Evolutionary conservation across 2,329 filamentous ascomycete species (phyloP), one percentile per base, ranked within the genome.

Genomic region (Xylaria sp.): DNA sequence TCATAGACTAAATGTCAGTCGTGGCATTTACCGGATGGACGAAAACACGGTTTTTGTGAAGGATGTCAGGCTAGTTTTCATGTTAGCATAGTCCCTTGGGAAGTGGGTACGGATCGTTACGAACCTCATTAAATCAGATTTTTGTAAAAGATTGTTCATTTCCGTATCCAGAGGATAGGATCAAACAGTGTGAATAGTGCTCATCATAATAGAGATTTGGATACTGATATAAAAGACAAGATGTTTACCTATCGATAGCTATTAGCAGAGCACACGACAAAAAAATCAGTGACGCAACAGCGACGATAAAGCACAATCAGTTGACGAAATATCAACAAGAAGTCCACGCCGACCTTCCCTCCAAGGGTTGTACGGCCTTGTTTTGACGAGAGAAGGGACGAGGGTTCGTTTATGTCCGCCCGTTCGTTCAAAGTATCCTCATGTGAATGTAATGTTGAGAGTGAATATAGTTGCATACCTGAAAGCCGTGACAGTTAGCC

Each of bases 341-440:
- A 86, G 78, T 80, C 84, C 81, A 79, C 78, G 75, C 72, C 68
- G 74, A 74, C 78, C 81, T 79, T 76, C 80, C 80, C 83, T 83
- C 86, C 86, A 84, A 83, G 84, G 85, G 81, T 87, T 89, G 86
- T 89, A 89, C 85, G 84, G 80, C 83, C 86, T 84, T 81, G 86
- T 86, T 84, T 85, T 79, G 76, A 78, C 79, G 80, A 81, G 77
- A 82, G 79, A 77, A 78, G 81, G 76, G 75, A 79, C 78, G 81
- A 76, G 77, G 83, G 83, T 85, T 87, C 86, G 80, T 82, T 87
- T 88, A 87, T 89, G 87, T 89, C 87, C 87, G 87, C 87, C 87
- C 87, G 87, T 89, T 89, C 87, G 87, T 89, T 88, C 87, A 89
- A 88, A 80, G 81, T 81, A 85, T 89, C 87, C 82, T 89, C 87